A percentile compares a stretch with the other conserved stretches of the same genome.
These are phyloP conservation scores for Wallacemonas rigidus DNA, from an alignment of 208 protist genomes.

Conservation along the genomic window DNA sequence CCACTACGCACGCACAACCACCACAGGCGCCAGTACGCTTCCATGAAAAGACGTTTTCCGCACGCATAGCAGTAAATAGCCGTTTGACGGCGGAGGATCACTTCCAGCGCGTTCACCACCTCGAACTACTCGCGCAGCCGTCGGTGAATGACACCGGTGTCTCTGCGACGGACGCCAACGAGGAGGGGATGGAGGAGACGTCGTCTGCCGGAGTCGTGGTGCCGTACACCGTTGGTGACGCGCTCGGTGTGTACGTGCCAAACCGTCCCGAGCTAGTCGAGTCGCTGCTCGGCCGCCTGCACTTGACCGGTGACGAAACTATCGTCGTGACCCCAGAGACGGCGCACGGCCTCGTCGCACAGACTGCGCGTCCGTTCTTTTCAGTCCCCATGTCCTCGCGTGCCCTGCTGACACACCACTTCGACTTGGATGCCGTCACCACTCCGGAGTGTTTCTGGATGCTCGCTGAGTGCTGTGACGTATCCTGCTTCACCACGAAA, in stretches of 20 bases:
- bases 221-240: constrained; percentile 75
- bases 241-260: constrained; percentile 73
- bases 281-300: constrained; percentile 41
- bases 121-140: constrained; percentile 30
- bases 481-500: constrained; percentile 5
- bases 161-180: neutral
- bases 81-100: constrained; percentile 62
- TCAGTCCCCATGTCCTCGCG: constrained; percentile 43
- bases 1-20: neutral
- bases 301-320: constrained; percentile 38
- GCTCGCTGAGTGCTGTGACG: constrained; percentile 49
- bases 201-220: neutral
- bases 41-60: constrained; percentile 41
- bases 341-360: constrained; percentile 48
- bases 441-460: constrained; percentile 81
- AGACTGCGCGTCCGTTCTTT: constrained; percentile 62
- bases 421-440: constrained; percentile 81
- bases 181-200: neutral
- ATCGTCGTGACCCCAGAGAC: constrained; percentile 50
- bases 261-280: constrained; percentile 62
- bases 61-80: constrained; percentile 39
- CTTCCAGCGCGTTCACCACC: constrained; percentile 71
- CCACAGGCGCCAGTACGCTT: neutral
- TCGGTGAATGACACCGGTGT: neutral
- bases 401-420: constrained; percentile 60